Base-by-base conservation (phyloP, 208 protist genomes). In the Acanthamoeba triangularis region DNA sequence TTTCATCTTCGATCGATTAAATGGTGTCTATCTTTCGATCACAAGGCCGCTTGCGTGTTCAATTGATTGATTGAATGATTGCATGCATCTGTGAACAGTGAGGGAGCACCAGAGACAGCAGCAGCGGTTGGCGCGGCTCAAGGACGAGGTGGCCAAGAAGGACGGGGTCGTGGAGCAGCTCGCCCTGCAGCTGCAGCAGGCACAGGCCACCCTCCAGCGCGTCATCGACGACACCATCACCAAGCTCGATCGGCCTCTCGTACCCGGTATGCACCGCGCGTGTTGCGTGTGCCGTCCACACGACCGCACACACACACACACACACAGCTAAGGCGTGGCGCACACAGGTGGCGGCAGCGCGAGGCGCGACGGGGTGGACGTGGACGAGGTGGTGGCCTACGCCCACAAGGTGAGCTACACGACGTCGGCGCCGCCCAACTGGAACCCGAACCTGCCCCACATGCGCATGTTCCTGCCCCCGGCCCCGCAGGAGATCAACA, bases 391-490 rank as follows among this genome's bases (percentile, higher is more conserved):
- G 78, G 49, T 87, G 49, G n/a, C 78, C 28, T 87, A 87, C 49
- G 78, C 47, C 2, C 78, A 87, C 78, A 49, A 59, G 47, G 41
- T 87, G 78, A 87, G 78, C 78, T 87, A 87, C 49, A 61, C 78
- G 78, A 87, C 78, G 78, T 87, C 78, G 41, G 78, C 78, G 78
- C 78, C 78, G 41, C 47, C 49, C 20, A 59, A 59, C 78, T 87
- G 78, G 78, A 87, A 87, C 78, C 78, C 78, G 78, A 87, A 87
- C 78, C 78, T 87, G 37, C 78, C 78, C 37, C 78, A 87, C 78
- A 87, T 87, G 78, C 78, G 49, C 20, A 49, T 49, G 47, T 87
- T 87, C 41, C 78, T 30, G 47, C 78, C 78, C 11, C 78, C 78
- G 8, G 78, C 78, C n/a, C 78, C 78, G 28, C 78, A 87, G 78